Percentiles rank a stretch among this genome's conserved stretches.
Conservation (phyloP, 257 asterid species). For the Echites panduratus region DNA sequence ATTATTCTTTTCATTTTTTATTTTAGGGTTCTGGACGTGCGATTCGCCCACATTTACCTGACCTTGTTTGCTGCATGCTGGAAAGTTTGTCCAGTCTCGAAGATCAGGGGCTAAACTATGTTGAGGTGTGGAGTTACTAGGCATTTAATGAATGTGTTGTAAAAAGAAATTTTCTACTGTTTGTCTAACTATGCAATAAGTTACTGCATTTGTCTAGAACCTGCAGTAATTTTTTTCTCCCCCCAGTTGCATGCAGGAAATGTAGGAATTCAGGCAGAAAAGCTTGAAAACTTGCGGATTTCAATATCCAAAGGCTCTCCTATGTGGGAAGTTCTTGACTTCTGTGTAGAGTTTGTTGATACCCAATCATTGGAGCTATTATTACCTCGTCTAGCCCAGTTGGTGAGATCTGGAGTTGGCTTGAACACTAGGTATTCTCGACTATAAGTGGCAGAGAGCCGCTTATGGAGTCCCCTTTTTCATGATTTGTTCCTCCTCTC, state of each 20-base stretch:
- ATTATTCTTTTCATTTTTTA: slow-evolving; percentile 5
- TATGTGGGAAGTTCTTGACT: slow-evolving; percentile 98
- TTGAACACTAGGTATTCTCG: slow-evolving; percentile 74
- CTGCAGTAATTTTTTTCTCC: slow-evolving; percentile 2
- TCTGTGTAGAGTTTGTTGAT: slow-evolving; percentile 87
- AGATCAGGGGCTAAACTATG: slow-evolving; percentile 96
- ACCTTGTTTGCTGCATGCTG: slow-evolving; percentile 96
- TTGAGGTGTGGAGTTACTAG: slow-evolving; percentile 58
- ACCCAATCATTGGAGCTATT: slow-evolving; percentile 64
- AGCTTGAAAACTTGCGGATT: slow-evolving; percentile 82
- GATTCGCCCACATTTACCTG: slow-evolving; percentile 81
- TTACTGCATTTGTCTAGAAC: slow-evolving; percentile 13
- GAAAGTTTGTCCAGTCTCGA: slow-evolving; percentile 98
- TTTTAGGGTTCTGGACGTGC: slow-evolving; percentile 91
- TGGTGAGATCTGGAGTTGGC: slow-evolving; percentile 85
- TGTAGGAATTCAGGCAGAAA: slow-evolving; percentile 90
- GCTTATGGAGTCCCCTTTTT: background rate
- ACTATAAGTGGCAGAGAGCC: background rate
- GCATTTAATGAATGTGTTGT: background rate
- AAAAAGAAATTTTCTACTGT: background rate
- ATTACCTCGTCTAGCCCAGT: slow-evolving; percentile 86
- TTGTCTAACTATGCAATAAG: background rate
- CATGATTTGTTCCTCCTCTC: background rate
- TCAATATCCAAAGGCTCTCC: slow-evolving; percentile 94
- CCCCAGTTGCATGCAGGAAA: slow-evolving; percentile 86